phyloP scores from a whole-genome alignment of 2,329 filamentous ascomycete species.

The Xylariaceae sp. region DNA sequence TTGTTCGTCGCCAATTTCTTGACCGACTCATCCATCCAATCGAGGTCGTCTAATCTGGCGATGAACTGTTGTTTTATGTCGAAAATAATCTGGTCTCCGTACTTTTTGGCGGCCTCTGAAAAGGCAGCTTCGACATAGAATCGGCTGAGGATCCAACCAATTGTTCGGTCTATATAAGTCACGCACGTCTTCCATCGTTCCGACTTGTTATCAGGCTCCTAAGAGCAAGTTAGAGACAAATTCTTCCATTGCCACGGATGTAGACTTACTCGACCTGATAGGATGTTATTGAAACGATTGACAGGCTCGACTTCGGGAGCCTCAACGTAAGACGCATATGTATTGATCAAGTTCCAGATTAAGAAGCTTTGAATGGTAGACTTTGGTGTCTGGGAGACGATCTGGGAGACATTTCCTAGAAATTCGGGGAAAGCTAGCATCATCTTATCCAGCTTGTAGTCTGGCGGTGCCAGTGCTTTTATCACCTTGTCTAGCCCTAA shows the following conservation, averaged over 20 bases:
- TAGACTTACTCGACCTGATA: slow-evolving; percentile 47
- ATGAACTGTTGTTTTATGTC: slow-evolving; percentile 64
- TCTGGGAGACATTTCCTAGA: slow-evolving; percentile 50
- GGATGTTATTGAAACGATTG: slow-evolving; percentile 52
- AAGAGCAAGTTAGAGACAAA: slow-evolving; percentile 3
- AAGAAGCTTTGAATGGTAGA: slow-evolving; percentile 58
- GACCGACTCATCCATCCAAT: slow-evolving; percentile 57
- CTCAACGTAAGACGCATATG: slow-evolving; percentile 49
- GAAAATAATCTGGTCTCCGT: slow-evolving; percentile 63
- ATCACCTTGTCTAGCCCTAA: slow-evolving; percentile 50
- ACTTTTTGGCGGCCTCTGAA: slow-evolving; percentile 57
- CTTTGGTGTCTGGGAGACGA: slow-evolving; percentile 48
- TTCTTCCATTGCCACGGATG: neutral
- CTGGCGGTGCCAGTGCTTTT: slow-evolving; percentile 44
- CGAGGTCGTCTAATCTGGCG: slow-evolving; percentile 36
- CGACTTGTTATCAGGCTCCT: slow-evolving; percentile 54
- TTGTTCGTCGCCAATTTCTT: slow-evolving; percentile 54
- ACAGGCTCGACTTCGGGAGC: slow-evolving; percentile 55
- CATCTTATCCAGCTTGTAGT: slow-evolving; percentile 46
- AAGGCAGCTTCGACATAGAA: slow-evolving; percentile 68
- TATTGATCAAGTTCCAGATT: slow-evolving; percentile 56
- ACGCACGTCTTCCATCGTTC: slow-evolving; percentile 66
- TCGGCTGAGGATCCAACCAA: slow-evolving; percentile 64
- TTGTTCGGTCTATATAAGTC: slow-evolving; percentile 47
- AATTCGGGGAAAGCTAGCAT: slow-evolving; percentile 57